Evolutionary conservation across 2,329 filamentous ascomycete species (phyloP).

Genomic region (Pezicula carpinea): DNA sequence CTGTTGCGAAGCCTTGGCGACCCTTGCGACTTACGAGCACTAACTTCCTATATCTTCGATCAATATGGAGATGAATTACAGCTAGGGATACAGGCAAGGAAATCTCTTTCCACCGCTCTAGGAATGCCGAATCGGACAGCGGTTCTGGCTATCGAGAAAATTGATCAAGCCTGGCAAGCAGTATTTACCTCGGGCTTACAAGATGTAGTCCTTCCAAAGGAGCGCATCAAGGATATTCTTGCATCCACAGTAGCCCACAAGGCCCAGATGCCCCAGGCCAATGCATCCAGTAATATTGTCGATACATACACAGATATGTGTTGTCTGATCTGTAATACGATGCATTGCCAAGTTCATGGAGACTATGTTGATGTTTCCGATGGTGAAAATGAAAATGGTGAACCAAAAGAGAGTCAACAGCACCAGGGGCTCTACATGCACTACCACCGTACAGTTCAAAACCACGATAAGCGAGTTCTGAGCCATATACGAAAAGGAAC

Average conservation of each 20-base stretch:
- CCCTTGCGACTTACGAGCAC: slow-evolving; percentile 8
- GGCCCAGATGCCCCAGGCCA: too few species aligned
- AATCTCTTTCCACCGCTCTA: too few species aligned
- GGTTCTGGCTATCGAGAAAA: neutral
- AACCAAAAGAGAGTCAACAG: slow-evolving; percentile 1
- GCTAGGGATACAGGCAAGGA: slow-evolving; percentile 4
- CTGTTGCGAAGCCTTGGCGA: slow-evolving; percentile 15
- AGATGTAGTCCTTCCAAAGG: neutral
- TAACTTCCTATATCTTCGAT: slow-evolving; percentile 16
- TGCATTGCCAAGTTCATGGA: slow-evolving; percentile 26
- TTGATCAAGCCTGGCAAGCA: neutral
- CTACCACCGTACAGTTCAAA: slow-evolving; percentile 17
- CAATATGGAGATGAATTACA: slow-evolving; percentile 1
- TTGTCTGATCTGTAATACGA: slow-evolving; percentile 23
- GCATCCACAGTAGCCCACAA: neutral
- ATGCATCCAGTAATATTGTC: slow-evolving; percentile 1
- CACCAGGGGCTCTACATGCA: slow-evolving; percentile 12
- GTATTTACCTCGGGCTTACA: neutral
- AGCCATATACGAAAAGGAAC: neutral
- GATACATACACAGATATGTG: slow-evolving; percentile 19
- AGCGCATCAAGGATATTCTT: neutral
- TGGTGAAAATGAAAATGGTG: slow-evolving; percentile 8
- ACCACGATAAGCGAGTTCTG: slow-evolving; percentile 2
- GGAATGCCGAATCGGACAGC: too few species aligned
- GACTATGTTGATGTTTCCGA: slow-evolving; percentile 11